These are phyloP conservation scores for Nemania sp. DNA, from an alignment of 2,329 filamentous ascomycete genomes.

Conservation along the genomic window DNA sequence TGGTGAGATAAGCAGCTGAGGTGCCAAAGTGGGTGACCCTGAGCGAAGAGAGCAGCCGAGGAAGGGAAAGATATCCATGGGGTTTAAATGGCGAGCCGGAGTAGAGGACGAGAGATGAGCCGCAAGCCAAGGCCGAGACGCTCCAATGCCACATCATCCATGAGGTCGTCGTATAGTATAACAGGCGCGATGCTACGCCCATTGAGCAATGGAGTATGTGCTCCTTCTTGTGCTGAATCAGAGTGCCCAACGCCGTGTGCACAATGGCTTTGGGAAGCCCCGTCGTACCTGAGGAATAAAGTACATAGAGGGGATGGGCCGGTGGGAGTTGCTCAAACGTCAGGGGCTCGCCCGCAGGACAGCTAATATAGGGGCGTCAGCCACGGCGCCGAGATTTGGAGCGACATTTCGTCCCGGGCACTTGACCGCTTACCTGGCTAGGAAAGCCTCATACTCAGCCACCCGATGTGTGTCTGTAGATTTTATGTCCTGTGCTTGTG, in stretches of 20 bases:
- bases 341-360: constrained; percentile 51
- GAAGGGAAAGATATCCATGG: constrained; percentile 78
- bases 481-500: constrained; percentile 48
- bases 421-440: constrained; percentile 40
- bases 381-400: constrained; percentile 9
- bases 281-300: constrained; percentile 93
- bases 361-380: constrained; percentile 35
- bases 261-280: constrained; percentile 89
- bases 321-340: constrained; percentile 78
- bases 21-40: constrained; percentile 92
- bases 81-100: constrained; percentile 89
- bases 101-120: constrained; percentile 83
- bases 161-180: constrained; percentile 93
- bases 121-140: constrained; percentile 80
- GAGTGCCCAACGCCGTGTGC: constrained; percentile 84
- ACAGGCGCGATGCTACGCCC: constrained; percentile 69
- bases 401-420: too few relatives aligned
- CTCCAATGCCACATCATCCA: constrained; percentile 99
- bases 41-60: constrained; percentile 77
- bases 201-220: constrained; percentile 87
- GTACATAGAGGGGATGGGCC: constrained; percentile 88
- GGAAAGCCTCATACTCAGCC: constrained; percentile 50
- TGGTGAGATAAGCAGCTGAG: constrained; percentile 87
- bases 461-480: constrained; percentile 47
- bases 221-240: constrained; percentile 97